Percentiles rank a stretch among this genome's conserved stretches.
Evolutionary conservation across 1,284 basidiomycete species (phyloP).

Genomic region (Wallemia hederae): DNA sequence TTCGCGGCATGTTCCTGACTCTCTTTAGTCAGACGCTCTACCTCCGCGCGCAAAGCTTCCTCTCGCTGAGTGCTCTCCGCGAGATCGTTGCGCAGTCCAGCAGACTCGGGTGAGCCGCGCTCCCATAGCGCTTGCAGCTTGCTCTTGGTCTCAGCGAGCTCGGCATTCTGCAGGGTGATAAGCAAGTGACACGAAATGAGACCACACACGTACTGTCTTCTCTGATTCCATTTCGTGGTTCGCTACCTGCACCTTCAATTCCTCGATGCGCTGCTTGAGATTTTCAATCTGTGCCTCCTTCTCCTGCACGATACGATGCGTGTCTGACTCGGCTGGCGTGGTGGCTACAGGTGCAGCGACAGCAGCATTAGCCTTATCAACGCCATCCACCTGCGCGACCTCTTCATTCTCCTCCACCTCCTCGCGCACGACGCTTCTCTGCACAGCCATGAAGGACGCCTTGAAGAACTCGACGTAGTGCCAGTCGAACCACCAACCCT

Average conservation of each 20-base stretch:
- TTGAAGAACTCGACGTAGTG: constrained; percentile 98
- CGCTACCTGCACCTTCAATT: not conserved
- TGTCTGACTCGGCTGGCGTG: too few species aligned
- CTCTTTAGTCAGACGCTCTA: not conserved
- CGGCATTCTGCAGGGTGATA: too few species aligned
- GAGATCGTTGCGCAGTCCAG: not conserved
- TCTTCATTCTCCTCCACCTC: not conserved
- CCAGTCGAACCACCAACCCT: constrained; percentile 96
- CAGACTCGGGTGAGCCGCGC: not conserved
- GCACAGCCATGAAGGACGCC: constrained; percentile 13
- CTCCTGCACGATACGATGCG: too few species aligned
- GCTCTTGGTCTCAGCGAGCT: not conserved
- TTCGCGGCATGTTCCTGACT: not conserved
- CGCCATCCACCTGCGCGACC: too few species aligned
- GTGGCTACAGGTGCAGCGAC: not conserved
- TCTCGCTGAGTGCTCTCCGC: not conserved
- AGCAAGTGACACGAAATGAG: not conserved
- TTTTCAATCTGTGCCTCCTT: not conserved
- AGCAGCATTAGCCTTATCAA: too few species aligned
- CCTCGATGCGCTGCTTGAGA: not conserved
- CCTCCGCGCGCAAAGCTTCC: not conserved
- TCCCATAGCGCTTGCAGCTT: not conserved
- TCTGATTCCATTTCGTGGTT: not conserved
- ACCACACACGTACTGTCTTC: not conserved
- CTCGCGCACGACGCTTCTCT: not conserved